A percentile compares a stretch with the other conserved stretches of the same genome.
Conservation (phyloP, 352 stramenopile genomes). For the Pythium utonaiense region DNA sequence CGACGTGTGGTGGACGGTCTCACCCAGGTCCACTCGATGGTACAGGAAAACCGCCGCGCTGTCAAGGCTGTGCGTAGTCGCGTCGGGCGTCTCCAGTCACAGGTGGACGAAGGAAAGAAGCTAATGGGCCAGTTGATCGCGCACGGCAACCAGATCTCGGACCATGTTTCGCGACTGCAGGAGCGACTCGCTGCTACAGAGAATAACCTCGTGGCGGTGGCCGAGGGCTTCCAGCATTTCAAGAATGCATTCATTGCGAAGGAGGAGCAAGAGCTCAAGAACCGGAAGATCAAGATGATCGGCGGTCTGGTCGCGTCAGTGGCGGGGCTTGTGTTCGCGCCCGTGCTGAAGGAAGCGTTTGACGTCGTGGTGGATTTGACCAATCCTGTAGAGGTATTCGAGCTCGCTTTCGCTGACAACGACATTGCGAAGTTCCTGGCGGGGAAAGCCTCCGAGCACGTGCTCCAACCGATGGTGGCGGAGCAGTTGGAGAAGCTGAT, state of each 20-base stretch:
- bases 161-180: background rate
- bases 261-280: conserved; percentile 16
- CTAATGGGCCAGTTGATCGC: background rate
- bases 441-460: background rate
- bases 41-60: conserved; percentile 2
- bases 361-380: conserved; percentile 25
- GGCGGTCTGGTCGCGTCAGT: conserved; percentile 19
- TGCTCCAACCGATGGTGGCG: conserved; percentile 2
- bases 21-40: background rate
- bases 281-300: conserved; percentile 25
- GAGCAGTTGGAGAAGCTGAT: conserved; percentile 6
- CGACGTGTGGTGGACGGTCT: background rate
- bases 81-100: background rate
- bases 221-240: background rate
- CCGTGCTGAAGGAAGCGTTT: conserved; percentile 23
- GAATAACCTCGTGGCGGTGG: conserved; percentile 1
- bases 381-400: conserved; percentile 26
- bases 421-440: conserved; percentile 18
- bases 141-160: background rate
- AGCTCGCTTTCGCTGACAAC: conserved; percentile 11
- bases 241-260: background rate
- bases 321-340: conserved; percentile 23
- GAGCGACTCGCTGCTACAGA: background rate
- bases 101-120: background rate
- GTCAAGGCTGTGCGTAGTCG: background rate